Evolutionary conservation across 2,329 filamentous ascomycete genomes (phyloP).

Genomic region (Didymellaceae sp.): DNA sequence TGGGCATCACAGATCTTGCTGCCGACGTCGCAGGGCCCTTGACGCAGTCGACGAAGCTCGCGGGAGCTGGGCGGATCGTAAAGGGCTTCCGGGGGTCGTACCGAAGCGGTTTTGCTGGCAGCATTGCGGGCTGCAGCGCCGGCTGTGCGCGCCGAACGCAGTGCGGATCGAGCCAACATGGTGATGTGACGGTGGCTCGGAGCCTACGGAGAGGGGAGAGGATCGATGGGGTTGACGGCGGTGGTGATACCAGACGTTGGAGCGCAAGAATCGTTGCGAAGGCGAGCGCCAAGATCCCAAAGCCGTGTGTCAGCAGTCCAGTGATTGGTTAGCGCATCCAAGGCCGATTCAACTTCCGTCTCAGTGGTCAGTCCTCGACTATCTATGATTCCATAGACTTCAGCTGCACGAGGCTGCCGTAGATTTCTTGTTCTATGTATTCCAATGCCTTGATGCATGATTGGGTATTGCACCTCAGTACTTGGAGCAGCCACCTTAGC

Average conservation of each 20-base stretch:
- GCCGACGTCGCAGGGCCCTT: conserved; percentile 16
- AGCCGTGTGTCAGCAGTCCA: conserved; percentile 3
- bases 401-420: not conserved
- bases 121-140: conserved; percentile 77
- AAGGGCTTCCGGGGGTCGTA: conserved; percentile 48
- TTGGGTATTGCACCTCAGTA: not conserved
- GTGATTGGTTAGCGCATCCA: conserved; percentile 5
- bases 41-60: conserved; percentile 37
- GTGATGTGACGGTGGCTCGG: conserved; percentile 56
- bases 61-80: conserved; percentile 31
- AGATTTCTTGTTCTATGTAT: not conserved
- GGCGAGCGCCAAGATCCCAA: conserved; percentile 2
- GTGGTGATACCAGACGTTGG: conserved; percentile 34
- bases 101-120: conserved; percentile 55
- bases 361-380: not conserved
- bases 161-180: conserved; percentile 93
- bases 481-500: not conserved
- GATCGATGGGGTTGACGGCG: conserved; percentile 46
- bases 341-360: not conserved
- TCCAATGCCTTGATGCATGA: not conserved
- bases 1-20: conserved; percentile 28
- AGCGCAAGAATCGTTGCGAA: conserved; percentile 12
- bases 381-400: conserved; percentile 13
- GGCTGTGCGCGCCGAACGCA: conserved; percentile 87
- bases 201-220: conserved; percentile 41